Percentiles rank a stretch among this genome's conserved stretches.
Evolutionary conservation across 208 protist species (phyloP).

Genomic region (Trypanosoma grayi): DNA sequence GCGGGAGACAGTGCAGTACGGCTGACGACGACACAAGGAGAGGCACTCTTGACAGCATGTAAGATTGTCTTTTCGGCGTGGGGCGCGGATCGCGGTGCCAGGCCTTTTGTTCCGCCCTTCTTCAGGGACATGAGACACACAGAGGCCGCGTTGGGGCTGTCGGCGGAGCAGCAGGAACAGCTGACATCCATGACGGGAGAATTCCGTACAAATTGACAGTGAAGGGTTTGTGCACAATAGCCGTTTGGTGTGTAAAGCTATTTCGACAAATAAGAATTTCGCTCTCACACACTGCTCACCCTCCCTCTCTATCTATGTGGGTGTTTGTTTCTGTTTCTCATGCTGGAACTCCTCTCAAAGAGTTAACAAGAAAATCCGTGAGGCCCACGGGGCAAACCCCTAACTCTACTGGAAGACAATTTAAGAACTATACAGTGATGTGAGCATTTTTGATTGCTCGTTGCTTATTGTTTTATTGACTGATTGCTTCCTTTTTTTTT

Average conservation of each 20-base stretch:
- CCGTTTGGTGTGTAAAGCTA: too few species aligned
- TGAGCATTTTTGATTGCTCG: too few species aligned
- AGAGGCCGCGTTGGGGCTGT: conserved; percentile 54
- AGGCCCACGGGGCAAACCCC: too few species aligned
- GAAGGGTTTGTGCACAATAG: background rate
- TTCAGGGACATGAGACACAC: conserved; percentile 66
- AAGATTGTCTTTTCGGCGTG: conserved; percentile 80
- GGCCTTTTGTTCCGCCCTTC: conserved; percentile 61
- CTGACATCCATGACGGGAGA: conserved; percentile 63
- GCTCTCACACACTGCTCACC: background rate
- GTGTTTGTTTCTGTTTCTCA: background rate
- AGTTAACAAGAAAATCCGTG: too few species aligned
- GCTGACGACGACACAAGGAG: conserved; percentile 56
- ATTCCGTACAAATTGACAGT: conserved; percentile 31
- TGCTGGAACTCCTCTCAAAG: too few species aligned
- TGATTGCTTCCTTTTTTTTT: background rate
- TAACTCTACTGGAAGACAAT: too few species aligned
- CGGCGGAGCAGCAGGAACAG: conserved; percentile 43
- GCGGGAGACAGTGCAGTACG: conserved; percentile 10
- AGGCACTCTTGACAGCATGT: conserved; percentile 67
- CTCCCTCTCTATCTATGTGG: background rate
- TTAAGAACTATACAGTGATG: too few species aligned
- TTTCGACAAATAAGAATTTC: too few species aligned
- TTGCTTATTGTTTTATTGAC: background rate
- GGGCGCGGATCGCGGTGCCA: conserved; percentile 50